phyloP scores from a whole-genome alignment of 2,329 filamentous ascomycete species.

The Emergomyces pasteurianus region DNA sequence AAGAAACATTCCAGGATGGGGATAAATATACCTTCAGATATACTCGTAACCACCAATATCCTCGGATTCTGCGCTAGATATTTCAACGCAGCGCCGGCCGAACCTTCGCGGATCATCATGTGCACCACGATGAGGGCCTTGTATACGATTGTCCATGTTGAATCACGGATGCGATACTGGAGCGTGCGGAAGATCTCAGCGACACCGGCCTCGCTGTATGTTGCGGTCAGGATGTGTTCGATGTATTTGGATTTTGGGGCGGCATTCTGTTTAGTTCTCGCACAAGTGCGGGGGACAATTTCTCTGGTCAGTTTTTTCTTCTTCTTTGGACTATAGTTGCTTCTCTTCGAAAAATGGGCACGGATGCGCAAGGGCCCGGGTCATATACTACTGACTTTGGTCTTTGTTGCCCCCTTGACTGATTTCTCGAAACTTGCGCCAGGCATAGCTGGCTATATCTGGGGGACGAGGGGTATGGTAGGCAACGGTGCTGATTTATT shows the following conservation, averaged over 20 bases:
- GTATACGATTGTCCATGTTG: conserved; percentile 99
- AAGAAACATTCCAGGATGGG: too few species aligned
- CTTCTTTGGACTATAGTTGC: neutral
- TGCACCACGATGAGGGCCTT: conserved; percentile 94
- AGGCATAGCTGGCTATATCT: conserved; percentile 13
- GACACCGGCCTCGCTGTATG: conserved; percentile 86
- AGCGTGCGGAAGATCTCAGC: conserved; percentile 91
- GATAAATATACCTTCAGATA: conserved; percentile 65
- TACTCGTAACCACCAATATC: conserved; percentile 75
- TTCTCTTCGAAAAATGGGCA: too few species aligned
- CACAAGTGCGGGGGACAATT: neutral
- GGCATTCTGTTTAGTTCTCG: conserved; percentile 54
- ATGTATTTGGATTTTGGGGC: conserved; percentile 99
- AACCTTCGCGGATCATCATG: conserved; percentile 93
- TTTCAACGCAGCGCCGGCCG: conserved; percentile 73
- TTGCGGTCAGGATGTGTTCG: conserved; percentile 92
- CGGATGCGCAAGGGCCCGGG: neutral
- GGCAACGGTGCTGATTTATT: too few species aligned
- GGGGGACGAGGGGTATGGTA: neutral
- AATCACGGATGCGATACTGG: conserved; percentile 78
- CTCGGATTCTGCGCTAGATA: conserved; percentile 75
- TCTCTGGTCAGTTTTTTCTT: neutral
- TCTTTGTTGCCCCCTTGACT: conserved; percentile 96
- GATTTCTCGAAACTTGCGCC: conserved; percentile 96
- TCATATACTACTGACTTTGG: conserved; percentile 55